Evolutionary conservation across 1,139 yeast genomes (phyloP).

Genomic region (Ashbya aceris): DNA sequence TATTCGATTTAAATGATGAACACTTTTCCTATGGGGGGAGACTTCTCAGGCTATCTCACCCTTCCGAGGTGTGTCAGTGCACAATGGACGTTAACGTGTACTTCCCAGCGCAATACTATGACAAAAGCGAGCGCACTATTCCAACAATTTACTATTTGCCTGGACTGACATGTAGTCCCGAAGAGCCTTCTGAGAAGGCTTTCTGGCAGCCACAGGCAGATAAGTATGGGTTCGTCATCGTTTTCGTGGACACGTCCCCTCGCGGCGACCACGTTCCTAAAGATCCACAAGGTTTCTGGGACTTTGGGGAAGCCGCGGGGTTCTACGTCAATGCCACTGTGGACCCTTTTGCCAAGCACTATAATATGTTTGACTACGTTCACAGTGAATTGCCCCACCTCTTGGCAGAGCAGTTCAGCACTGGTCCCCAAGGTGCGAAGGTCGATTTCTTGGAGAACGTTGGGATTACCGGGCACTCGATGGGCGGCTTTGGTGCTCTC

Average conservation of each 20-base stretch:
- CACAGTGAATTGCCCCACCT: slow-evolving; percentile 55
- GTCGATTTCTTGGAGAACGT: slow-evolving; percentile 39
- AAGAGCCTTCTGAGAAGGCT: slow-evolving; percentile 93
- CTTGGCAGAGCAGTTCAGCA: slow-evolving; percentile 32
- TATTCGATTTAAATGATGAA: slow-evolving; percentile 46
- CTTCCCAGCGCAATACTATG: slow-evolving; percentile 50
- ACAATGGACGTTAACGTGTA: slow-evolving; percentile 78
- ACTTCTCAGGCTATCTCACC: slow-evolving; percentile 65
- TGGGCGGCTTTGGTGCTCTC: slow-evolving; percentile 97
- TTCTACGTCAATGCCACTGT: slow-evolving; percentile 80
- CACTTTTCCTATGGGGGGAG: slow-evolving; percentile 69
- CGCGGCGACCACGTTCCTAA: slow-evolving; percentile 85
- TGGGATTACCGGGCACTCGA: slow-evolving; percentile 87
- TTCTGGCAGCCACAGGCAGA: slow-evolving; percentile 76
- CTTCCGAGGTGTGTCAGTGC: slow-evolving; percentile 56
- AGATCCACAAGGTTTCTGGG: slow-evolving; percentile 83
- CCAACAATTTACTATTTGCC: slow-evolving; percentile 79
- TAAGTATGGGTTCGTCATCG: slow-evolving; percentile 74
- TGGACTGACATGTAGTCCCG: slow-evolving; percentile 89
- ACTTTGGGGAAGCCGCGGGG: slow-evolving; percentile 93
- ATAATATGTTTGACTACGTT: slow-evolving; percentile 80
- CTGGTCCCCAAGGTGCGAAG: slow-evolving; percentile 36
- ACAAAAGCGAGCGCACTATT: slow-evolving; percentile 28
- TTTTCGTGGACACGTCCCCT: slow-evolving; percentile 96
- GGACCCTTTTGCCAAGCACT: slow-evolving; percentile 62